phyloP scores from a whole-genome alignment of 164 flowering plant genomes.

The Protea cynaroides region DNA sequence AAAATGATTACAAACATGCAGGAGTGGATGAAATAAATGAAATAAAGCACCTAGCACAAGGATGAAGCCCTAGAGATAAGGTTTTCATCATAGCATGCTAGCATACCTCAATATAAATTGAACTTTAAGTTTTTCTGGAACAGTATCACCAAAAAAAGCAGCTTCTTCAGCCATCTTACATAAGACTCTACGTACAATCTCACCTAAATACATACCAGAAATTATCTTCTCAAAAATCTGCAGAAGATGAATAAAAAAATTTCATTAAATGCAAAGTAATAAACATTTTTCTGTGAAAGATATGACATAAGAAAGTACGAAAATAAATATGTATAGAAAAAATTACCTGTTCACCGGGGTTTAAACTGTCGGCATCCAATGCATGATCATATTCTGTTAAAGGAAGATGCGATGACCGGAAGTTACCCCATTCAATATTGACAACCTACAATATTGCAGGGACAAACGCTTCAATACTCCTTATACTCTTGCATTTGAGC shows the following conservation, averaged over 20 bases:
- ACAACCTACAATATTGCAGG: constrained; percentile 52
- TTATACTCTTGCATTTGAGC: background rate
- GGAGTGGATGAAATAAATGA: background rate
- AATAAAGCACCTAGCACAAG: no score
- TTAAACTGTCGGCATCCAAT: constrained; percentile 76
- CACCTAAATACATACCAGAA: constrained; percentile 98
- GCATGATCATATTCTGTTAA: constrained; percentile 80
- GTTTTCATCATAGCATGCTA: background rate
- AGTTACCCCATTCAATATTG: constrained; percentile 99
- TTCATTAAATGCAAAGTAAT: background rate
- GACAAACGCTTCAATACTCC: background rate
- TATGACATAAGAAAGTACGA: background rate
- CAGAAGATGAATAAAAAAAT: background rate
- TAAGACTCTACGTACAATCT: constrained; percentile 75
- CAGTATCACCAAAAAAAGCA: constrained; percentile 74
- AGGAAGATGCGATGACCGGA: constrained; percentile 86
- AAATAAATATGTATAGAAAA: background rate
- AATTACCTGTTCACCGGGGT: constrained; percentile 86
- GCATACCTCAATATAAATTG: constrained; percentile 68
- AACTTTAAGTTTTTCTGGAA: constrained; percentile 66
- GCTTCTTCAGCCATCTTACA: constrained; percentile 91
- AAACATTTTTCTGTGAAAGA: background rate
- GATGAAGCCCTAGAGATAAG: background rate
- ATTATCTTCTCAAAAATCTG: constrained; percentile 92
- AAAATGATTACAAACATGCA: no score